A percentile compares a stretch with the other conserved stretches of the same genome.
Conservation (phyloP, 345 rosid genomes). For the Pistacia vera region DNA sequence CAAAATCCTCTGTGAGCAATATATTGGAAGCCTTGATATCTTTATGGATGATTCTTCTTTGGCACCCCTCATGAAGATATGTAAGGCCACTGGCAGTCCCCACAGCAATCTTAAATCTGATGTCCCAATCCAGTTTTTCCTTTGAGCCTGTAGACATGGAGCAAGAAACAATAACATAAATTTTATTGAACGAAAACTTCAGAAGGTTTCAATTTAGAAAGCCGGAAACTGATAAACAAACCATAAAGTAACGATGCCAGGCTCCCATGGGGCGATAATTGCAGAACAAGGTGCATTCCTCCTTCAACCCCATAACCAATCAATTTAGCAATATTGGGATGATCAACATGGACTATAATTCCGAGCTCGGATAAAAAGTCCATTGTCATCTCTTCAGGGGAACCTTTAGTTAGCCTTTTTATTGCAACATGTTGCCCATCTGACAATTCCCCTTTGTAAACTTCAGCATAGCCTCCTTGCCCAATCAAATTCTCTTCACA, state of each 20-base stretch:
- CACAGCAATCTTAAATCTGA: slow-evolving; percentile 67
- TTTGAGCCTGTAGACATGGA: slow-evolving; percentile 41
- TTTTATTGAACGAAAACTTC: slow-evolving; percentile 5
- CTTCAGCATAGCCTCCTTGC: slow-evolving; percentile 91
- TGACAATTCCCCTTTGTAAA: slow-evolving; percentile 69
- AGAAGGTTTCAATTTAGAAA: slow-evolving; percentile 4
- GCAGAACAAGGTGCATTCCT: slow-evolving; percentile 93
- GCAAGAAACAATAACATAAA: not conserved
- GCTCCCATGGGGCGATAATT: slow-evolving; percentile 86
- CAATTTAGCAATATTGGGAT: slow-evolving; percentile 87
- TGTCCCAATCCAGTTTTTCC: slow-evolving; percentile 64
- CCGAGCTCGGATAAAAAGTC: slow-evolving; percentile 92
- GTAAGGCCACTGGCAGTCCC: slow-evolving; percentile 85
- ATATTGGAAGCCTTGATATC: slow-evolving; percentile 94
- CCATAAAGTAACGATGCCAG: slow-evolving; percentile 84
- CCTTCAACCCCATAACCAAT: slow-evolving; percentile 93
- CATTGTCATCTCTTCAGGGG: slow-evolving; percentile 79
- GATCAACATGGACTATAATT: slow-evolving; percentile 87
- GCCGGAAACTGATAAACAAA: slow-evolving; percentile 23
- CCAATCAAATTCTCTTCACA: slow-evolving; percentile 79
- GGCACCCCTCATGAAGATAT: slow-evolving; percentile 91
- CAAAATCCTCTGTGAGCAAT: slow-evolving; percentile 81
- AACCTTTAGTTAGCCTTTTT: slow-evolving; percentile 74
- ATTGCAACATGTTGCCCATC: slow-evolving; percentile 71
- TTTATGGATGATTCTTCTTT: slow-evolving; percentile 90